Conservation (phyloP, 2,329 filamentous ascomycete species). For the Aureobasidium lini region DNA sequence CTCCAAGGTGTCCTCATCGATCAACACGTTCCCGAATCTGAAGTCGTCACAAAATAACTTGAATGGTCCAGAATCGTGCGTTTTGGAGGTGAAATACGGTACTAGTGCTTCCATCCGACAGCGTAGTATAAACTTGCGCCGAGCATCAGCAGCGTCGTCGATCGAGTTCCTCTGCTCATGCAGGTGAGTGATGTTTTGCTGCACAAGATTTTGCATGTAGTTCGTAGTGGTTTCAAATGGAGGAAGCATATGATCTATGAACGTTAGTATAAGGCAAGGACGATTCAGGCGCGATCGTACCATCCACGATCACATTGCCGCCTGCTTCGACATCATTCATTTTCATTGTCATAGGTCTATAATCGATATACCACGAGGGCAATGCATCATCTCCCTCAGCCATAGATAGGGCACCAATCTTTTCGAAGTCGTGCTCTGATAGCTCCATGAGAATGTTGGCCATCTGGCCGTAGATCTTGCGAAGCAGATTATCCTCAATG, state of each 20-base stretch:
- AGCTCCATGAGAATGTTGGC: not conserved
- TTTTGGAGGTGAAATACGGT: conserved; percentile 15
- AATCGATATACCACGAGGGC: not conserved
- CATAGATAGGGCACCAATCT: not conserved
- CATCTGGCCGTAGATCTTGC: not conserved
- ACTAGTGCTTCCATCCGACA: conserved; percentile 18
- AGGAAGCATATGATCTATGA: not conserved
- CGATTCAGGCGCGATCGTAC: not conserved
- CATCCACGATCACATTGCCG: conserved; percentile 6
- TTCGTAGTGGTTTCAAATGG: conserved; percentile 10
- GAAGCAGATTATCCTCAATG: not conserved
- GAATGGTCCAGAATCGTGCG: conserved; percentile 1
- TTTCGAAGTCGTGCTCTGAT: not conserved
- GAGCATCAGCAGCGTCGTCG: conserved; percentile 21
- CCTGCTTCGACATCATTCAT: not conserved
- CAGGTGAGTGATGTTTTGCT: conserved; percentile 22
- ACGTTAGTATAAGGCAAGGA: not conserved
- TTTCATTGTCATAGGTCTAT: not conserved
- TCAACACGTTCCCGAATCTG: conserved; percentile 21
- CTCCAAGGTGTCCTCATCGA: conserved; percentile 16
- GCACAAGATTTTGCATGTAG: conserved; percentile 20
- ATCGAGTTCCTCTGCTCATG: conserved; percentile 22
- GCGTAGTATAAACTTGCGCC: conserved; percentile 21
- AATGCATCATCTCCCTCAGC: not conserved
- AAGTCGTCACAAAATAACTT: conserved; percentile 20